phyloP scores from a whole-genome alignment of 768 basidiomycete species.

The Boletus sp. region DNA sequence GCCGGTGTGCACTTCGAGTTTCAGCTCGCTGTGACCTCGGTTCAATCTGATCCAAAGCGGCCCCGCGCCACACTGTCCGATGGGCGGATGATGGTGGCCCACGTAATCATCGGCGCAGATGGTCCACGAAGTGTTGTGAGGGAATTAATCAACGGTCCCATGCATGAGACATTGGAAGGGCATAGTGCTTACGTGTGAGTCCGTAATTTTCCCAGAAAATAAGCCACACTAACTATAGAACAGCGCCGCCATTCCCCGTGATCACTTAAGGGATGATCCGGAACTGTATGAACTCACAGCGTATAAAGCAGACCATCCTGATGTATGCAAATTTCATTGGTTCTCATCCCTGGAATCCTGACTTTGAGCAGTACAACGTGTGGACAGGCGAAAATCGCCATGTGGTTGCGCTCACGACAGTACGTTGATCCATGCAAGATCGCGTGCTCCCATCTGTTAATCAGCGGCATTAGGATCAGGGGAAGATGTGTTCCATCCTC shows the following conservation, averaged over 20 bases:
- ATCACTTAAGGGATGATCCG: constrained; percentile 41
- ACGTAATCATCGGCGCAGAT: constrained; percentile 63
- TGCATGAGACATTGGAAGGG: constrained; percentile 25
- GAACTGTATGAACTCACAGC: constrained; percentile 36
- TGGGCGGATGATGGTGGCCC: constrained; percentile 46
- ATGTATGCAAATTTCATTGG: constrained; percentile 11
- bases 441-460: background rate
- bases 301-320: constrained; percentile 19
- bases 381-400: constrained; percentile 29
- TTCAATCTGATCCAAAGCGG: constrained; percentile 29
- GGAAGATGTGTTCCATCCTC: constrained; percentile 38
- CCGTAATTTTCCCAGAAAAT: constrained; percentile 6
- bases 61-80: constrained; percentile 36
- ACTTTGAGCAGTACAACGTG: constrained; percentile 19
- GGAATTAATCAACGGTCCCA: constrained; percentile 34
- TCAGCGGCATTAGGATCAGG: constrained; percentile 27
- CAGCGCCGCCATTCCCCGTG: constrained; percentile 43
- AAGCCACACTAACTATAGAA: background rate
- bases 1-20: constrained; percentile 53
- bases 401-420: constrained; percentile 20
- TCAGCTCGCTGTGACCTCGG: constrained; percentile 35
- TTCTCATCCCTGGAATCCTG: background rate
- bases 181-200: constrained; percentile 47
- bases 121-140: constrained; percentile 47
- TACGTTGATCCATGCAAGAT: constrained; percentile 9